These are phyloP conservation scores for Lumnitzera racemosa DNA, from an alignment of 345 rosid species.

Conservation along the genomic window DNA sequence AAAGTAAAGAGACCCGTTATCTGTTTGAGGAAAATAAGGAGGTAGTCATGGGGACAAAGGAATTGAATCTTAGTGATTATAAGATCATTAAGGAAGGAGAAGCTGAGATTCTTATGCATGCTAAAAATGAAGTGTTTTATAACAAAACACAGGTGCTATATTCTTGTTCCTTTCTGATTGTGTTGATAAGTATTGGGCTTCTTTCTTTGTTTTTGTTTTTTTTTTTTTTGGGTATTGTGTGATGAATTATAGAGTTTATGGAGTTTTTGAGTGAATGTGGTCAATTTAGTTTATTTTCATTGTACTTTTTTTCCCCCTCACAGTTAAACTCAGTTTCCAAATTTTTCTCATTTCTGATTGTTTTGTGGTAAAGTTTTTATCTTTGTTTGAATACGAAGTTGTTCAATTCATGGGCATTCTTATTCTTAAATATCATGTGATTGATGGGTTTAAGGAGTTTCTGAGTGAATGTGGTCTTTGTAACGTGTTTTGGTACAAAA, in stretches of 20 bases:
- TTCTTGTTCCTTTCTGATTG: not conserved
- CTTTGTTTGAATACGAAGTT: not conserved
- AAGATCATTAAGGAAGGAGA: slow-evolving; percentile 88
- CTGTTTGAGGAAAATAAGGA: not conserved
- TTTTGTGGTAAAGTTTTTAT: not conserved
- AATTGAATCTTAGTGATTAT: slow-evolving; percentile 54
- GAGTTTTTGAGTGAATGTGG: not conserved
- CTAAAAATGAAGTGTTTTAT: slow-evolving; percentile 85
- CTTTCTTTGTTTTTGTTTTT: too few relatives aligned
- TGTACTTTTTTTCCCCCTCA: slow-evolving; percentile 46
- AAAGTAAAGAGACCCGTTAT: not conserved
- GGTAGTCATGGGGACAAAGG: slow-evolving; percentile 11
- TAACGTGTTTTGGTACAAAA: too few relatives aligned
- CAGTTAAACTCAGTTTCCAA: slow-evolving; percentile 77
- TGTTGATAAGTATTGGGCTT: too few relatives aligned
- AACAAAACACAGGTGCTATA: slow-evolving; percentile 45
- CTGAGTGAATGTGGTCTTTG: too few relatives aligned
- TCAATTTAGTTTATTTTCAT: not conserved
- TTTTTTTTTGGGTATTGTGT: too few relatives aligned
- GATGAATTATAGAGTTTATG: too few relatives aligned
- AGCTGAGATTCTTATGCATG: slow-evolving; percentile 94
- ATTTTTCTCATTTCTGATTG: slow-evolving; percentile 7
- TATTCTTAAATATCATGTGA: too few relatives aligned
- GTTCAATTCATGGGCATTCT: not conserved
- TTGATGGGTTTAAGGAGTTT: too few relatives aligned